Evolutionary conservation across 2,329 filamentous ascomycete species (phyloP), one percentile per base, ranked within the genome.

Genomic region (Alternaria burnsii): DNA sequence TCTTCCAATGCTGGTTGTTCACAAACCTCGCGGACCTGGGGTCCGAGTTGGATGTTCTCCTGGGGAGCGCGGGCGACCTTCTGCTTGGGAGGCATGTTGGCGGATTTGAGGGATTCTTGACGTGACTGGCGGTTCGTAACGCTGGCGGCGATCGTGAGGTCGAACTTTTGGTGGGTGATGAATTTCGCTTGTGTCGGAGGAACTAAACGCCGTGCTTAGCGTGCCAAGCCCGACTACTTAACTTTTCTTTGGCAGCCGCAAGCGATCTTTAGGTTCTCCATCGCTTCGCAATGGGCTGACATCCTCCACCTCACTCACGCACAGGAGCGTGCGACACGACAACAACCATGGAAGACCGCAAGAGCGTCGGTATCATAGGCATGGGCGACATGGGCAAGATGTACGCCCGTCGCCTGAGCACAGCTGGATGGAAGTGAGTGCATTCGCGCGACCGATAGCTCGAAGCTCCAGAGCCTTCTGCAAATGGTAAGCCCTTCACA

Each of bases 381-480:
- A 97, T 99, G 94, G 95, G 95, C 67, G 94, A 97, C 76, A 99
- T 99, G 95, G 95, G 95, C 75, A 97, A 91, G 86, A 96, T 99
- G 93, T 99, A 99, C 80, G 92, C 95, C 75, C 88, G 91, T 75
- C 88, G 89, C 76, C 87, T 99, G 74, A 93, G 92, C 80, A 88
- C 88, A 76, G 95, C 94, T 76, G 95, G 95, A 75, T 99, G 95
- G 94, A 97, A 92, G 95, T 98, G 91, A 88, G 83, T 73, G 65
- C 59, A 73, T 34, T 46, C 41, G 50, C 68, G 55, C 61, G 66
- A 59, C 61, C 59, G 60, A 69, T 62, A 61, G 54, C 61, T 58
- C 43, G 22, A 24, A 44, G 38, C 46, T 57, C 47, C 41, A 34
- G 47, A 44, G 57, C 44, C 59, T 52, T 68, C 28, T 52, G 52